phyloP scores from a whole-genome alignment of 202 grass and related monocot genomes.

The Musa balbisiana region DNA sequence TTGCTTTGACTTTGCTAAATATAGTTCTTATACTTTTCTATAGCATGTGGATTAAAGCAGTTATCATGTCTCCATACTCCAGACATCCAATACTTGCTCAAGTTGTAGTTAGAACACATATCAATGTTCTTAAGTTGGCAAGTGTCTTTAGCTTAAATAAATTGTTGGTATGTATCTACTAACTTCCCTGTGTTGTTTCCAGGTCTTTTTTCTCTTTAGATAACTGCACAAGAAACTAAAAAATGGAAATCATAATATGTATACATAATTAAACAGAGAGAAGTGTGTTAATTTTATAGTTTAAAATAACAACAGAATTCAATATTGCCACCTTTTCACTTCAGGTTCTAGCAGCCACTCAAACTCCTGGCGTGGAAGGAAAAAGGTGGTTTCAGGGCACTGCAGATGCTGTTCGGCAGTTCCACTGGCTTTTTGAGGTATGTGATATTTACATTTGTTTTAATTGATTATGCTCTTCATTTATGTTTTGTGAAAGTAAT shows the following conservation, averaged over 20 bases:
- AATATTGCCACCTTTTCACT: neutral
- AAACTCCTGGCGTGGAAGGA: constrained; percentile 60
- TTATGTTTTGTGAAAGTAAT: neutral
- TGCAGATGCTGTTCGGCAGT: constrained; percentile 75
- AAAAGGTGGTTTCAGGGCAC: constrained; percentile 93
- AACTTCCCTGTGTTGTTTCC: too few species aligned
- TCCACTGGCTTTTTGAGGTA: constrained; percentile 91
- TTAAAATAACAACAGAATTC: neutral
- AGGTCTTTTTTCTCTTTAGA: neutral
- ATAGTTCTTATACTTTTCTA: too few species aligned
- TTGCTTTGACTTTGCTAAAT: too few species aligned
- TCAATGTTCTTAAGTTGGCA: too few species aligned
- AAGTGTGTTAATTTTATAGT: neutral
- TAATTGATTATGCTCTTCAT: neutral
- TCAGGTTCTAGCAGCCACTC: constrained; percentile 69
- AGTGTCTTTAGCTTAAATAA: too few species aligned
- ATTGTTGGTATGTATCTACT: too few species aligned
- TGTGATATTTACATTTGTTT: constrained; percentile 11
- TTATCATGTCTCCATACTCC: too few species aligned
- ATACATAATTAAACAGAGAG: neutral
- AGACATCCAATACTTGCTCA: too few species aligned
- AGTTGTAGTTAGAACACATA: too few species aligned
- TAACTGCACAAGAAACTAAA: neutral
- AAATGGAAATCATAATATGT: neutral
- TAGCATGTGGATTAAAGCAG: too few species aligned